Percentiles rank a stretch among this genome's conserved stretches.
These are phyloP conservation scores for Paraphoma chrysanthemicola DNA, from an alignment of 2,329 filamentous ascomycete genomes.

Conservation along the genomic window DNA sequence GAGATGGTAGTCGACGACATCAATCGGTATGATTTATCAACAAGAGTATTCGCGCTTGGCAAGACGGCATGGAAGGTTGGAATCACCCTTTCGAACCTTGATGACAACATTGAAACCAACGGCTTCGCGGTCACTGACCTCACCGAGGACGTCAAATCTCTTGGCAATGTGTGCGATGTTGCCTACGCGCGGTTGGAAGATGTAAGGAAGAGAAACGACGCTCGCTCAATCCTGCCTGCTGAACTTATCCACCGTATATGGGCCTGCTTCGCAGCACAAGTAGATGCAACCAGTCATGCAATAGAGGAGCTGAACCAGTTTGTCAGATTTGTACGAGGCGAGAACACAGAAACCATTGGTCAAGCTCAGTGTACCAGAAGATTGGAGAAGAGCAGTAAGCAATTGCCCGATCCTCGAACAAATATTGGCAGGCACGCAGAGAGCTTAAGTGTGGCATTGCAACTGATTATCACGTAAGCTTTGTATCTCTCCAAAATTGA, in stretches of 20 bases:
- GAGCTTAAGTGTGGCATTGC: constrained; percentile 16
- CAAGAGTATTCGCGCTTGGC: constrained; percentile 18
- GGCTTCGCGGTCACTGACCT: constrained; percentile 15
- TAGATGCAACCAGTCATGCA: constrained; percentile 17
- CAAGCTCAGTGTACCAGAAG: neutral
- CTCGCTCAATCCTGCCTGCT: neutral
- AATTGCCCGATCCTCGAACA: neutral
- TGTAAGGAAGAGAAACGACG: constrained; percentile 6
- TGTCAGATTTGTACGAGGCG: constrained; percentile 7
- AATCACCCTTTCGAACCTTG: constrained; percentile 20
- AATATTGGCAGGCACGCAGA: constrained; percentile 21
- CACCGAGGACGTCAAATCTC: constrained; percentile 20
- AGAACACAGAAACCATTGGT: constrained; percentile 9
- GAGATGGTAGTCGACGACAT: too few relatives aligned
- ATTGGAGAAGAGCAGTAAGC: neutral
- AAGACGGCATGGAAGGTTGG: constrained; percentile 25
- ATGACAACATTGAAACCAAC: constrained; percentile 9
- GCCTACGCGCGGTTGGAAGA: constrained; percentile 22
- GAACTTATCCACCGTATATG: constrained; percentile 18
- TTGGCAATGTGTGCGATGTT: constrained; percentile 28
- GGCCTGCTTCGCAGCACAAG: constrained; percentile 17
- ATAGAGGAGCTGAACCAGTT: constrained; percentile 20
- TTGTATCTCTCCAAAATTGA: neutral
- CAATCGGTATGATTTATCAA: constrained; percentile 3
- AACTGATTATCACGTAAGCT: constrained; percentile 24